phyloP scores from a whole-genome alignment of 208 protist genomes.

The Acanthamoeba quina region DNA sequence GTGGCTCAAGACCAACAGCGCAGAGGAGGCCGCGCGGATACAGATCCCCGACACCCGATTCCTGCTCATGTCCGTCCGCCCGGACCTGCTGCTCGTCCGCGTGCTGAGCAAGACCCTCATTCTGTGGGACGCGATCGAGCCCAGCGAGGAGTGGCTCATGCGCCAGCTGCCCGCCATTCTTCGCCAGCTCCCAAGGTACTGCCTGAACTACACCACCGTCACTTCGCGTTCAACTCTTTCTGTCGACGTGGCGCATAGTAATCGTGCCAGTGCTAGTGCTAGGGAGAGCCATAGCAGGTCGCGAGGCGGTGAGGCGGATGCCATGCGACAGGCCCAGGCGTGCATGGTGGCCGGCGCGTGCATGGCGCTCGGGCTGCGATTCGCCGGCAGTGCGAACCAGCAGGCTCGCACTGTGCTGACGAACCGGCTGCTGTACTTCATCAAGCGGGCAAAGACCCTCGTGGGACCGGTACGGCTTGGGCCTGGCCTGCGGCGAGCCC shows the following conservation, averaged over 20 bases:
- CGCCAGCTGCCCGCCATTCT: conserved; percentile 78
- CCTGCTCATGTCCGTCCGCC: conserved; percentile 86
- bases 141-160: conserved; percentile 81
- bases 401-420: conserved; percentile 75
- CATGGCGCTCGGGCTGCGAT: conserved; percentile 87
- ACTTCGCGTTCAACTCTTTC: neutral
- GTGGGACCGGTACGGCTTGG: neutral
- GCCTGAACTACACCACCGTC: neutral
- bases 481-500: neutral
- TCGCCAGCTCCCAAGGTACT: neutral
- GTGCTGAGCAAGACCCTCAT: conserved; percentile 80
- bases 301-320: conserved; percentile 3
- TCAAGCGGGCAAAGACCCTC: neutral
- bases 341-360: conserved; percentile 84
- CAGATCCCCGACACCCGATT: conserved; percentile 86
- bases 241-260: neutral
- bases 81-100: conserved; percentile 88
- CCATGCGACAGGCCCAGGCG: conserved; percentile 70
- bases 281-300: neutral
- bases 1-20: conserved; percentile 88
- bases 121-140: conserved; percentile 84
- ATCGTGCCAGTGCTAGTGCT: conserved; percentile 25
- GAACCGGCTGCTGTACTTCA: conserved; percentile 72
- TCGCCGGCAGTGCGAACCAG: conserved; percentile 80
- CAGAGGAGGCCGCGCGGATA: conserved; percentile 83